phyloP scores from a whole-genome alignment of 306 rosid genomes.

The Urtica urens region DNA sequence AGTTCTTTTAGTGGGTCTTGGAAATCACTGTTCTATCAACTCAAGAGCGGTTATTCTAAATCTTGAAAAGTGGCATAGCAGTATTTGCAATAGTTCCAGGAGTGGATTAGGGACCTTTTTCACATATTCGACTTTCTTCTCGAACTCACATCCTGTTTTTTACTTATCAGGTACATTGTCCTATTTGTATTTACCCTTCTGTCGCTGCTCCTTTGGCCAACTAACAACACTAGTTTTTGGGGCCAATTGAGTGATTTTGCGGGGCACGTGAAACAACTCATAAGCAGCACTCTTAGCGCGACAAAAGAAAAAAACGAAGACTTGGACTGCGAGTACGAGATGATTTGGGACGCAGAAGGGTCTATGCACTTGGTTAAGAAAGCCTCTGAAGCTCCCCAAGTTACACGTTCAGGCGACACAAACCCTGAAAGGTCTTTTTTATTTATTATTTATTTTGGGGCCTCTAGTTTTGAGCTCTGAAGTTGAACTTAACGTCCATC shows the following conservation, averaged over 20 bases:
- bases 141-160: constrained; percentile 7
- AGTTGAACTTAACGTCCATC: background rate
- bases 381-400: constrained; percentile 23
- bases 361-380: constrained; percentile 80
- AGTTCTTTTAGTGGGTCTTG: no score
- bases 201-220: constrained; percentile 57
- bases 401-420: constrained; percentile 25
- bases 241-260: constrained; percentile 26
- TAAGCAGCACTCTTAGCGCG: constrained; percentile 31
- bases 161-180: constrained; percentile 46
- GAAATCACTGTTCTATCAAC: no score
- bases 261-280: constrained; percentile 23
- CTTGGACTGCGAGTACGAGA: constrained; percentile 57
- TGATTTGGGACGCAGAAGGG: constrained; percentile 83
- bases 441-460: background rate
- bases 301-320: constrained; percentile 72
- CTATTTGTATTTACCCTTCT: constrained; percentile 47
- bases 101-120: no score
- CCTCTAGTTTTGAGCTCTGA: background rate
- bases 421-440: constrained; percentile 52
- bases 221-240: constrained; percentile 45
- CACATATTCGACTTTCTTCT: background rate
- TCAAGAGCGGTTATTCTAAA: background rate
- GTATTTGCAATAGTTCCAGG: background rate
- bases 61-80: background rate